These are phyloP conservation scores for Avena sativa DNA, from an alignment of 176 grass and related monocot species.

Conservation along the genomic window DNA sequence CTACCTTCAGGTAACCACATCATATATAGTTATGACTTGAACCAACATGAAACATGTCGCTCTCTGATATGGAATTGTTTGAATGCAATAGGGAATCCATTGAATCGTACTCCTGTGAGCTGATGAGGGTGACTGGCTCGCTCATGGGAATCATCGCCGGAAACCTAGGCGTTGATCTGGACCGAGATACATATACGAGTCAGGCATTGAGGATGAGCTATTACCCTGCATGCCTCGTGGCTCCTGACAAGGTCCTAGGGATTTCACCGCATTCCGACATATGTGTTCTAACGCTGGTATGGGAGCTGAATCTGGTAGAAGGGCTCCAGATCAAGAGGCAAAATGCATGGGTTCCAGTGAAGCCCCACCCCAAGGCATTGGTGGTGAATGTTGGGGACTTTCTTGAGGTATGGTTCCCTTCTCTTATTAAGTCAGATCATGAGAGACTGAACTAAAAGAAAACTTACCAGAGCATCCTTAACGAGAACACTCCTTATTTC, in stretches of 20 bases:
- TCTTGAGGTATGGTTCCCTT: conserved; percentile 37
- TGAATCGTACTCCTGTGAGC: background rate
- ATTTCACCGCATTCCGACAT: too few species aligned
- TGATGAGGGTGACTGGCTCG: conserved; percentile 31
- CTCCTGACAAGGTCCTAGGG: background rate
- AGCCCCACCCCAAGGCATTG: conserved; percentile 23
- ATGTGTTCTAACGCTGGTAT: too few species aligned
- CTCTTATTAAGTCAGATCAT: background rate
- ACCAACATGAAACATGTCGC: background rate
- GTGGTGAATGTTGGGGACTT: conserved; percentile 54
- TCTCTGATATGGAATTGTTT: background rate
- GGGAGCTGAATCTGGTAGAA: too few species aligned
- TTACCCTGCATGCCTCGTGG: conserved; percentile 47
- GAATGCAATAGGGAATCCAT: conserved; percentile 25
- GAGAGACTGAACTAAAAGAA: too few species aligned
- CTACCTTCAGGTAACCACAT: too few species aligned
- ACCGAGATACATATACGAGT: conserved; percentile 18
- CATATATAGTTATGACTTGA: too few species aligned
- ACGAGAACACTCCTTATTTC: too few species aligned
- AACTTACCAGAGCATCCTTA: too few species aligned
- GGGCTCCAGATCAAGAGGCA: too few species aligned
- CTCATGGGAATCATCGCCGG: conserved; percentile 36
- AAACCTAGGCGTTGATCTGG: background rate
- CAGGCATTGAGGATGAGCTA: conserved; percentile 44
- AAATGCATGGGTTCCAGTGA: too few species aligned